Base-by-base conservation (phyloP, 2,329 filamentous ascomycete genomes). In the Ophiosphaerella herpotricha region DNA sequence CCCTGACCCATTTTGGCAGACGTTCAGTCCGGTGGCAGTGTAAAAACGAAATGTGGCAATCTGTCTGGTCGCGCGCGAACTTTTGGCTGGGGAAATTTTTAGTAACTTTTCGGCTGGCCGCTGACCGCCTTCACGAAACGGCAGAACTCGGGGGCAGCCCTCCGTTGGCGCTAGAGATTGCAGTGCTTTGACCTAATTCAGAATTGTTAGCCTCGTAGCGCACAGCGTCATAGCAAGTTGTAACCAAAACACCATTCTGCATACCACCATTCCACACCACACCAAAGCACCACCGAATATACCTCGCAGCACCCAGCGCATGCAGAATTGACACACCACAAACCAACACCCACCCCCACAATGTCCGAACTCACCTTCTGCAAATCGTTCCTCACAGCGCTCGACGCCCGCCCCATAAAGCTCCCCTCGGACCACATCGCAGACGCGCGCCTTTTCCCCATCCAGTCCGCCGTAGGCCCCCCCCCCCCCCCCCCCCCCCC, bases 381-480 rank as follows among this genome's bases (percentile, higher is more conserved):
- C 63, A 91, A 89, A 75, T 81, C 85, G 29, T 97, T 96, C 75
- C 85, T 99, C 61, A 80, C 86, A 44, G 83, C 85, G 18, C 84
- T 97, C 55, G 91, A 96, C 75, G 83, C 85, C 53, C 86, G 87
- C 42, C 88, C 91, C 7, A 74, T 86, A 64, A 95, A 92, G 79
- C 83, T 97, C 57, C 85, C 88, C n/a, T 80, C 89, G 58, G 91
- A 97, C 74, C 89, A 97, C 84, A 86, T 95, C 73, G 90, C 93
- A 75, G 90, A 97, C 69, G 85, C 90, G 42, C 86, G 86, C 64
- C 85, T 82, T 60, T 92, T 93, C 71, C 88, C 90, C 21, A 79
- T 88, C 23, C 85, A 89, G 55, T 81, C 85, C 58, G 88, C 91
- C 13, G 93, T 97, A 83, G 26, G 86, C 72, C 42, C 51, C 39